Conservation (phyloP, 2,329 filamentous ascomycete genomes). For the Colletotrichum sp. region DNA sequence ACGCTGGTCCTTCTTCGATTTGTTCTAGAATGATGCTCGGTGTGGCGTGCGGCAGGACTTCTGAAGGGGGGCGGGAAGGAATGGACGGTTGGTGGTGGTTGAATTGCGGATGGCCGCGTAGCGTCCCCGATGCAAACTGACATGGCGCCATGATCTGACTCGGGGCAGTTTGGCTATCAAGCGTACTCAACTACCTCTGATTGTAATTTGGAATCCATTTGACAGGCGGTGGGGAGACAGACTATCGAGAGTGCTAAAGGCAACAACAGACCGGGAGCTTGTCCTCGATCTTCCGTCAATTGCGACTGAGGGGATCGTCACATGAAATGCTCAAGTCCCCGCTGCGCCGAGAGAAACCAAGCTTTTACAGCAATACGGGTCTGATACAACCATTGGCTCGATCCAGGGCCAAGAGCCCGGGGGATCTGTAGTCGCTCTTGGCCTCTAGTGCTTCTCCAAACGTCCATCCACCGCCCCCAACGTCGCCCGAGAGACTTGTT, state of each 20-base stretch:
- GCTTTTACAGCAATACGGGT: not conserved
- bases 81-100: not conserved
- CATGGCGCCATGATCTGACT: slow-evolving; percentile 1
- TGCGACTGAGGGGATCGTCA: not conserved
- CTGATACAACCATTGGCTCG: not conserved
- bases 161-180: not conserved
- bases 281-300: not conserved
- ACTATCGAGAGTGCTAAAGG: not conserved
- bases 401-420: not conserved
- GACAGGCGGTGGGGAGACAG: not conserved
- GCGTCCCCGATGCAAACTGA: not conserved
- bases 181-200: not conserved
- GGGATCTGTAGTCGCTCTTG: not conserved
- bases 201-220: not conserved
- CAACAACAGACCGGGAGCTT: not conserved
- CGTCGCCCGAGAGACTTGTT: not conserved
- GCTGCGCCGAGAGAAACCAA: slow-evolving; percentile 10
- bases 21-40: slow-evolving; percentile 1
- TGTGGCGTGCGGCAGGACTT: not conserved
- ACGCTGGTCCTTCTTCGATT: not conserved
- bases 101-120: not conserved
- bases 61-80: not conserved
- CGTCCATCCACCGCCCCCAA: not conserved
- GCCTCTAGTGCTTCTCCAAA: not conserved
- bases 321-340: not conserved